phyloP scores from a whole-genome alignment of 805 yeast species.

The Sugiyamaella marilandica region DNA sequence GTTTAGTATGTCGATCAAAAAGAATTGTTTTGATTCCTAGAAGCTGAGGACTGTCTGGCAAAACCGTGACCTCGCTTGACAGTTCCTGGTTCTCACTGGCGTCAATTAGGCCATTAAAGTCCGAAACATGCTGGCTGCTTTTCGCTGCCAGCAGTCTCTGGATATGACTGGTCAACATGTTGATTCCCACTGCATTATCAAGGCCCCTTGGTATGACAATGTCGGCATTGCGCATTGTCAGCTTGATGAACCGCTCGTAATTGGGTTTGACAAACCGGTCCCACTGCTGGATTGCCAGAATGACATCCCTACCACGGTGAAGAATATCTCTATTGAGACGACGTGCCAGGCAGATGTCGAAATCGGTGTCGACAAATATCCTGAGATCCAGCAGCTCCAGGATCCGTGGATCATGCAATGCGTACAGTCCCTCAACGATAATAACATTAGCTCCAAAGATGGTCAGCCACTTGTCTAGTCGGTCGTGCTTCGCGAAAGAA shows the following conservation, averaged over 20 bases:
- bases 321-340: constrained; percentile 82
- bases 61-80: constrained; percentile 21
- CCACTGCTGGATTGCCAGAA: constrained; percentile 87
- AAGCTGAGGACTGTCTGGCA: constrained; percentile 57
- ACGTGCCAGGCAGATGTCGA: constrained; percentile 88
- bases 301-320: constrained; percentile 77
- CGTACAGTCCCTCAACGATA: constrained; percentile 86
- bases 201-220: constrained; percentile 87
- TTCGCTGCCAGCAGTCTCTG: constrained; percentile 62
- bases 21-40: constrained; percentile 68
- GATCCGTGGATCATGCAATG: constrained; percentile 65
- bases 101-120: constrained; percentile 46
- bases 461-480: constrained; percentile 61
- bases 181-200: constrained; percentile 75
- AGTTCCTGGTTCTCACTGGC: constrained; percentile 37
- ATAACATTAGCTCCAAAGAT: constrained; percentile 93
- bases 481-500: constrained; percentile 59
- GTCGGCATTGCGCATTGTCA: constrained; percentile 77
- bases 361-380: constrained; percentile 88
- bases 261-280: constrained; percentile 87
- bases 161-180: constrained; percentile 73
- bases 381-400: constrained; percentile 76
- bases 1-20: constrained; percentile 46
- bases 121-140: constrained; percentile 61
- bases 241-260: constrained; percentile 67